Evolutionary conservation across 495 filamentous ascomycete species (phyloP), one percentile per base, ranked within the genome.

Genomic region (Penicillium malachiteum): DNA sequence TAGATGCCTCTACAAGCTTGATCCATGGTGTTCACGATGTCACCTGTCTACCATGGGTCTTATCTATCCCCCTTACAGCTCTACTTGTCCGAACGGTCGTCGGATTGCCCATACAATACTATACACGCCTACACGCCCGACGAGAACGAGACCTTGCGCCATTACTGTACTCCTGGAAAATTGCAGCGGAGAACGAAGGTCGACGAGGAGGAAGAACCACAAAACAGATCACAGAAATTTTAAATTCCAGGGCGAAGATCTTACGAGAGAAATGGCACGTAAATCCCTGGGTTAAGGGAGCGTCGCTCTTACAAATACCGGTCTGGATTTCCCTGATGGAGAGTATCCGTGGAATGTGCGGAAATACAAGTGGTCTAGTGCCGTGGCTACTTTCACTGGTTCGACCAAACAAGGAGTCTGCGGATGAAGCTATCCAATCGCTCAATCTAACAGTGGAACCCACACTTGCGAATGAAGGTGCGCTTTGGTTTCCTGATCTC

Each of bases 401-500:
- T 16, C 57, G 64, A 7, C 39, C 57, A 10, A 13, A 37, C 3
- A 21, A 21, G 17, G 54, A 58, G 7, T 26, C 46, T 21, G 31
- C 55, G 4, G 38, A 42, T 9, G 33, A 41, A 1, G 21, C 52
- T 5, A 41, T 48, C 17, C 41, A 64, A 33, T 40, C 58, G 33
- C 57, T 64, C 3, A 56, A 60, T 47, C 35, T 69, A 13, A 57
- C 65, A 13, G 48, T 81, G 43, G 83, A 90, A 59, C 79, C 81
- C 1, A 73, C 78, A 18, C 64, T 93, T 6, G 78, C 79, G 0
- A 73, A 70, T 2, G 92, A 90, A 57, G 92, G 92, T 10, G 81
- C 82, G 3, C 75, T 91, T 7, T 97, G 91, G 91, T 92, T 94
- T 65, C 78, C 82, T 4, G 81, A 96, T 69, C 81, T 97, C 5